These are phyloP conservation scores for Yarrowia sp. DNA, from an alignment of 805 yeast genomes.

Conservation along the genomic window DNA sequence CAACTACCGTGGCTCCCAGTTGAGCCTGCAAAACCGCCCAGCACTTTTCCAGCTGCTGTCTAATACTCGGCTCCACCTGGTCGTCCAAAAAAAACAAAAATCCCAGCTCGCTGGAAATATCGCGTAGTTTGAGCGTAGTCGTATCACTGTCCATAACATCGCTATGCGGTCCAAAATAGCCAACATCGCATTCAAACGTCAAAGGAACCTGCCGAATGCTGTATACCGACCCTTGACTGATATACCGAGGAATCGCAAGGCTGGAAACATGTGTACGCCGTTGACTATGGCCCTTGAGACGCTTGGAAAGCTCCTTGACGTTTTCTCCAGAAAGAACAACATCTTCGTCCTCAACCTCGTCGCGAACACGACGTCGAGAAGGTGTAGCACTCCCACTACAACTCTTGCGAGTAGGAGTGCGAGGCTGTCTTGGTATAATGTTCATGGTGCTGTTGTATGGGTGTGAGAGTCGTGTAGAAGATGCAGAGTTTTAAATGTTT, in stretches of 20 bases:
- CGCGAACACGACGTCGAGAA: constrained; percentile 9
- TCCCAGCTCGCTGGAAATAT: constrained; percentile 16
- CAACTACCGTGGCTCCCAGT: constrained; percentile 11
- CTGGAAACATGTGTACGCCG: not conserved
- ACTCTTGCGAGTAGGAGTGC: constrained; percentile 17
- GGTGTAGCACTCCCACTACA: constrained; percentile 15
- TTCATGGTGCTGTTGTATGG: not conserved
- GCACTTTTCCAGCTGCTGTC: not conserved
- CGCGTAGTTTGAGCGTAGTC: not conserved
- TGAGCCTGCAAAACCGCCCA: not conserved
- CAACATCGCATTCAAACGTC: constrained; percentile 6
- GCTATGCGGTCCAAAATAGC: not conserved
- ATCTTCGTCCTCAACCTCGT: not conserved
- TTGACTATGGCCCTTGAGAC: not conserved
- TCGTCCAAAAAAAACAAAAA: constrained; percentile 2
- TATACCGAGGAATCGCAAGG: not conserved
- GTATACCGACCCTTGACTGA: constrained; percentile 13
- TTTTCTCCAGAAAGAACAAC: not conserved
- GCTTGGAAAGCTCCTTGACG: constrained; percentile 5
- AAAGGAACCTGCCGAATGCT: constrained; percentile 18
- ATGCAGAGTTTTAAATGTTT: not conserved
- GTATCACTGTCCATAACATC: constrained; percentile 4
- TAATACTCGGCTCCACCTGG: not conserved
- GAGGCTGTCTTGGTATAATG: constrained; percentile 21
- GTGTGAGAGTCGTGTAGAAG: not conserved